Evolutionary conservation across 2,329 filamentous ascomycete species (phyloP).

Genomic region (Byssochlamys sp.): DNA sequence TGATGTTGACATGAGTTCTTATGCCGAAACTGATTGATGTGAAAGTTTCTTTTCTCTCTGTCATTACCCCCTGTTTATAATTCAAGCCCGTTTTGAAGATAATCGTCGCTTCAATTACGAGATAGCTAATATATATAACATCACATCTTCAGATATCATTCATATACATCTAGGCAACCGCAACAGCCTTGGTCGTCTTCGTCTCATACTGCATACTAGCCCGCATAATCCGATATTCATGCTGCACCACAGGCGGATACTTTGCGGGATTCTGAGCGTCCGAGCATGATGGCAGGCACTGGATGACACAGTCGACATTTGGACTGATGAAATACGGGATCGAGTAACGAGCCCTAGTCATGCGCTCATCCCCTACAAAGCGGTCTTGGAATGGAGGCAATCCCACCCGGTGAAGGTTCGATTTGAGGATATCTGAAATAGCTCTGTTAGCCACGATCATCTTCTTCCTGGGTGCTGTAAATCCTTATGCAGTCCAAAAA

Average conservation of each 20-base stretch:
- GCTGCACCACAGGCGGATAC: background rate
- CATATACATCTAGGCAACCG: background rate
- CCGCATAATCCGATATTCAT: background rate
- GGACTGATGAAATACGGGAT: conserved; percentile 25
- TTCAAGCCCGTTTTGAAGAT: no score
- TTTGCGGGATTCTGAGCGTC: background rate
- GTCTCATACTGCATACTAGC: background rate
- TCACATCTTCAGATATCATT: background rate
- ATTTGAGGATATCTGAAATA: conserved; percentile 34
- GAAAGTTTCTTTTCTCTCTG: no score
- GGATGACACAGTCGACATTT: conserved; percentile 6
- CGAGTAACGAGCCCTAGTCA: conserved; percentile 19
- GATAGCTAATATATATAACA: background rate
- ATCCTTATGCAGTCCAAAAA: background rate
- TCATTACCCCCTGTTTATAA: no score
- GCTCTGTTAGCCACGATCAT: background rate
- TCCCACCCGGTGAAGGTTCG: conserved; percentile 40
- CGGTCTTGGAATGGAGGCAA: conserved; percentile 27
- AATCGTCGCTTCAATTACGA: background rate
- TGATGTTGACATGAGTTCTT: background rate
- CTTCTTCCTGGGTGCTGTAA: background rate
- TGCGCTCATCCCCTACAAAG: conserved; percentile 20
- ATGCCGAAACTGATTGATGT: background rate
- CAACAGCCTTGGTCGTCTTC: background rate
- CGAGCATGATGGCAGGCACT: conserved; percentile 1